Evolutionary conservation across 2,329 filamentous ascomycete genomes (phyloP), one percentile per base, ranked within the genome.

Genomic region (Colletotrichum chrysophilum): DNA sequence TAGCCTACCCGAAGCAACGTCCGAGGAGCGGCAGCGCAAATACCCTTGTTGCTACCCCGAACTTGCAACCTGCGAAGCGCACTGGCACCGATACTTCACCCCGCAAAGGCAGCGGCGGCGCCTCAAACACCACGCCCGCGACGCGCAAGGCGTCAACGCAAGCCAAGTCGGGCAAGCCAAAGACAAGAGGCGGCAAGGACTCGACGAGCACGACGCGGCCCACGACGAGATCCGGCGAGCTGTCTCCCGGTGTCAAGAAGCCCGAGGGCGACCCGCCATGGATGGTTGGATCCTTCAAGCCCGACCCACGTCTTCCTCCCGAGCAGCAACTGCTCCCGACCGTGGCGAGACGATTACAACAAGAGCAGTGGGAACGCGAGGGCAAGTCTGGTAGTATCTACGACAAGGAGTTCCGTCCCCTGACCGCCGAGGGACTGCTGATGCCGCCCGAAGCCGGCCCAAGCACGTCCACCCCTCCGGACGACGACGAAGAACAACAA

Each of bases 311-410:
- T 76, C 88, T 99, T 38, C 97, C 97, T 7, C 97, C 96, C 0
- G 97, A 99, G 77, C 95, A 99, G 84, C 97, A 99, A 82, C 93
- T 99, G 69, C 91, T 99, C 13, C 97, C 97, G 1, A 98, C 97
- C 0, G 96, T 98, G 77, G 97, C 97, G 14, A 95, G 94, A 80
- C 91, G 95, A 71, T 90, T 98, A 84, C 95, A 97, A 83, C 96
- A 98, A 86, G 96, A 98, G 84, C 95, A 96, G 83, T 98, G 96
- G 96, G 96, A 97, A 85, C 94, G 93, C 79, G 95, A 98, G 84
- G 96, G 96, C 77, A 95, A 95, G 78, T 94, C 95, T 77, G 95
- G 95, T 5, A 95, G 92, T 75, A 89, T 94, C 30, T 98, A 98
- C 82, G 96, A 98, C 85, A 94, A 92, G 77, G 93, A 98, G 75